Conservation (phyloP, 257 asterid genomes). For the Cynanchum wilfordii region DNA sequence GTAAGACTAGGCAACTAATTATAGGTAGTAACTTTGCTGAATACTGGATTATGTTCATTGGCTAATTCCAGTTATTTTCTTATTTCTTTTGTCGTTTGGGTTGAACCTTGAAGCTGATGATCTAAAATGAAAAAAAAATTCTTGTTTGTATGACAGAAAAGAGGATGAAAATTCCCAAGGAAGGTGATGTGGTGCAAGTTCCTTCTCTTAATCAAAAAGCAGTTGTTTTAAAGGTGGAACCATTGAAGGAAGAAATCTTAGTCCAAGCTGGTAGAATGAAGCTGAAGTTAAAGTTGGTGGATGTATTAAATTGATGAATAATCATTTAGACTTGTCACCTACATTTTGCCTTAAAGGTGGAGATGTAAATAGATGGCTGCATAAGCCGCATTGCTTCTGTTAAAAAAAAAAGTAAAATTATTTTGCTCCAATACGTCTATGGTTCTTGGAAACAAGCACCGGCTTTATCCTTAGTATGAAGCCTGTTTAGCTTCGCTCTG, state of each 20-base stretch:
- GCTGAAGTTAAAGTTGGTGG: slow-evolving; percentile 64
- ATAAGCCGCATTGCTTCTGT: not conserved
- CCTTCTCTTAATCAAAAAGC: slow-evolving; percentile 68
- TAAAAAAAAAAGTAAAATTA: not conserved
- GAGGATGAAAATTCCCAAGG: slow-evolving; percentile 33
- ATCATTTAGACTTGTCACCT: not conserved
- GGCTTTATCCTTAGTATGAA: not conserved
- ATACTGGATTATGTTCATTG: not conserved
- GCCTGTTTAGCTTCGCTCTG: not conserved
- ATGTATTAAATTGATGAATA: slow-evolving; percentile 30
- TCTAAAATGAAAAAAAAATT: not conserved
- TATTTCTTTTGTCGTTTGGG: not conserved
- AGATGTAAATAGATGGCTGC: not conserved
- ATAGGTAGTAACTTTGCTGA: slow-evolving; percentile 34
- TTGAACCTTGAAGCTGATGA: not conserved
- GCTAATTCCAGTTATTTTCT: not conserved
- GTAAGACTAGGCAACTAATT: slow-evolving; percentile 29
- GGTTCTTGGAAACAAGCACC: not conserved
- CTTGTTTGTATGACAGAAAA: slow-evolving; percentile 4
- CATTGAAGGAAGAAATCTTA: slow-evolving; percentile 56
- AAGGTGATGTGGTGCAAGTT: slow-evolving; percentile 79
- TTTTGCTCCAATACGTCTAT: not conserved
- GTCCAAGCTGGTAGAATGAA: slow-evolving; percentile 85
- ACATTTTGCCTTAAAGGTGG: not conserved
- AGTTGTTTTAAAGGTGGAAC: slow-evolving; percentile 59